Evolutionary conservation across 2,329 filamentous ascomycete species (phyloP).

Genomic region (Cyclaneusma minus): DNA sequence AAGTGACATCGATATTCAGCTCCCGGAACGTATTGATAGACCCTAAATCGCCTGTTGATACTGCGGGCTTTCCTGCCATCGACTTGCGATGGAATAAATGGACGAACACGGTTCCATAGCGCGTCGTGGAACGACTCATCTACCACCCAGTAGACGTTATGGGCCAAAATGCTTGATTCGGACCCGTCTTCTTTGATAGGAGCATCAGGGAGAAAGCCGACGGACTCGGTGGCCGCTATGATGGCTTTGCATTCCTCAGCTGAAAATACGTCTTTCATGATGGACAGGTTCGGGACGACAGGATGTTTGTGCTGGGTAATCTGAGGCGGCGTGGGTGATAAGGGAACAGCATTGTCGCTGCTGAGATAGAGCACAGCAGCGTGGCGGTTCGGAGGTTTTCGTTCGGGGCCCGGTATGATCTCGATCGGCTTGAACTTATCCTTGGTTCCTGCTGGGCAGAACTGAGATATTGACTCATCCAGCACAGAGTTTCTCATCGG

Average conservation of each 20-base stretch:
- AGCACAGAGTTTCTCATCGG: slow-evolving; percentile 40
- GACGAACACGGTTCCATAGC: slow-evolving; percentile 44
- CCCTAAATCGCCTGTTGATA: slow-evolving; percentile 53
- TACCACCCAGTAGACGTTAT: slow-evolving; percentile 62
- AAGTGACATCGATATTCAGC: slow-evolving; percentile 60
- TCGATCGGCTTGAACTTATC: slow-evolving; percentile 41
- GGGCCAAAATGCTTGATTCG: slow-evolving; percentile 48
- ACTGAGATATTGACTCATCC: slow-evolving; percentile 36
- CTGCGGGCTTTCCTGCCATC: slow-evolving; percentile 42
- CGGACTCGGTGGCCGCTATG: slow-evolving; percentile 47
- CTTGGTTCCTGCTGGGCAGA: slow-evolving; percentile 21
- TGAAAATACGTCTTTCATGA: slow-evolving; percentile 45
- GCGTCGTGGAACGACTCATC: slow-evolving; percentile 46
- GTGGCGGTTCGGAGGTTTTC: slow-evolving; percentile 55
- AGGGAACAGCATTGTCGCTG: slow-evolving; percentile 35
- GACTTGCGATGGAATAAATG: slow-evolving; percentile 38
- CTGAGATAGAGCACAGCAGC: slow-evolving; percentile 50
- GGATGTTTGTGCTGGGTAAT: slow-evolving; percentile 40
- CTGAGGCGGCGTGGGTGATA: slow-evolving; percentile 28
- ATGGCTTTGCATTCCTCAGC: slow-evolving; percentile 48
- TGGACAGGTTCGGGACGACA: slow-evolving; percentile 41
- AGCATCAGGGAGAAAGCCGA: slow-evolving; percentile 52
- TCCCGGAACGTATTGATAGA: slow-evolving; percentile 58
- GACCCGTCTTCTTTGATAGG: slow-evolving; percentile 46
- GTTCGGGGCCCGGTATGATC: slow-evolving; percentile 38